Conservation (phyloP, 495 filamentous ascomycete species). For the Annulohypoxylon nitens region DNA sequence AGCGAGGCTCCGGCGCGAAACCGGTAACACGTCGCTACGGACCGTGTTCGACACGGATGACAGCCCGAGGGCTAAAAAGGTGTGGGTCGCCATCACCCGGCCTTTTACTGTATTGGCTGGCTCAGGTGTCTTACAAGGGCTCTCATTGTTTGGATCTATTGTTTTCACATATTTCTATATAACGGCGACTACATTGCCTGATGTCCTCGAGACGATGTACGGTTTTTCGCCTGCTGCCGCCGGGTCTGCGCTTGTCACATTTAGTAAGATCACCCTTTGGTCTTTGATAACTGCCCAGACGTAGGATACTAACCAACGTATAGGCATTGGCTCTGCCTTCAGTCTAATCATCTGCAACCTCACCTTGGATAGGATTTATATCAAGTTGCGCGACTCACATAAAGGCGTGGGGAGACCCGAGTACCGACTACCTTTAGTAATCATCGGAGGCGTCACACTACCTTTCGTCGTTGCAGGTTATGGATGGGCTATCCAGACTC, state of each 20-base stretch:
- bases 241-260: conserved; percentile 63
- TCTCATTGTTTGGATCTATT: conserved; percentile 65
- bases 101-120: conserved; percentile 63
- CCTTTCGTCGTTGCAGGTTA: conserved; percentile 61
- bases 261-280: conserved; percentile 60
- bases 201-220: conserved; percentile 63
- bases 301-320: conserved; percentile 44
- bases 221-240: conserved; percentile 58
- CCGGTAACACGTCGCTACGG: conserved; percentile 56
- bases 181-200: conserved; percentile 65
- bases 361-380: conserved; percentile 66
- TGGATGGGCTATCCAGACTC: conserved; percentile 61
- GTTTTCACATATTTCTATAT: conserved; percentile 68
- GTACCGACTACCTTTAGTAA: conserved; percentile 64
- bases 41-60: conserved; percentile 59
- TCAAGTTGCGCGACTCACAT: conserved; percentile 56
- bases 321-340: conserved; percentile 64
- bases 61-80: conserved; percentile 36
- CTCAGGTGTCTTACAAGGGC: conserved; percentile 62
- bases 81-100: conserved; percentile 59
- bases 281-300: not conserved
- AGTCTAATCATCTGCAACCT: conserved; percentile 62
- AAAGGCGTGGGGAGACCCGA: conserved; percentile 61
- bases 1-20: conserved; percentile 57
- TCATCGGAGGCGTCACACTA: conserved; percentile 58